phyloP scores from a whole-genome alignment of 768 basidiomycete genomes.

The Suillus alpinus region DNA sequence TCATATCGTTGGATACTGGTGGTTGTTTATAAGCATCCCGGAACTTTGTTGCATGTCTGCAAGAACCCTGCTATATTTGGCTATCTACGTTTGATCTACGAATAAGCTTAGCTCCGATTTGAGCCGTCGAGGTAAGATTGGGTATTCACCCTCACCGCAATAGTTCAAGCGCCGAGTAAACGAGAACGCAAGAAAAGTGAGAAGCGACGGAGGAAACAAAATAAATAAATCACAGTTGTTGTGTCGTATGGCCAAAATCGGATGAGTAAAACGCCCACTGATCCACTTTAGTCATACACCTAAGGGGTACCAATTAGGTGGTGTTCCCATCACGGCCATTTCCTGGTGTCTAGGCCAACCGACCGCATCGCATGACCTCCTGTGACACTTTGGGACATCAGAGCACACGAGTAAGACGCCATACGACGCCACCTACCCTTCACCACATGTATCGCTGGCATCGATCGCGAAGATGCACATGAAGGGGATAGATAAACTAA shows the following conservation, averaged over 20 bases:
- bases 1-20: slow-evolving; percentile 8
- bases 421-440: neutral
- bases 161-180: neutral
- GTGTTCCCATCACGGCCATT: slow-evolving; percentile 1
- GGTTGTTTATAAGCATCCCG: neutral
- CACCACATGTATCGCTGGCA: neutral
- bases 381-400: neutral
- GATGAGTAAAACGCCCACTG: neutral
- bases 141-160: neutral
- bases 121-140: neutral
- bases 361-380: neutral
- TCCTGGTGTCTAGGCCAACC: neutral
- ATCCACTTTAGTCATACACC: neutral
- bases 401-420: neutral
- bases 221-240: neutral
- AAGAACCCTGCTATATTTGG: neutral
- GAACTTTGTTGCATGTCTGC: neutral
- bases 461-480: neutral
- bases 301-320: neutral
- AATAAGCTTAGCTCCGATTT: neutral
- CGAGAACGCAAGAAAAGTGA: neutral
- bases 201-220: neutral
- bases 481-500: neutral
- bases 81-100: neutral
- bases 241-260: neutral